These are phyloP conservation scores for Pseudogymnoascus sp. DNA, from an alignment of 2,329 filamentous ascomycete species.

Conservation along the genomic window DNA sequence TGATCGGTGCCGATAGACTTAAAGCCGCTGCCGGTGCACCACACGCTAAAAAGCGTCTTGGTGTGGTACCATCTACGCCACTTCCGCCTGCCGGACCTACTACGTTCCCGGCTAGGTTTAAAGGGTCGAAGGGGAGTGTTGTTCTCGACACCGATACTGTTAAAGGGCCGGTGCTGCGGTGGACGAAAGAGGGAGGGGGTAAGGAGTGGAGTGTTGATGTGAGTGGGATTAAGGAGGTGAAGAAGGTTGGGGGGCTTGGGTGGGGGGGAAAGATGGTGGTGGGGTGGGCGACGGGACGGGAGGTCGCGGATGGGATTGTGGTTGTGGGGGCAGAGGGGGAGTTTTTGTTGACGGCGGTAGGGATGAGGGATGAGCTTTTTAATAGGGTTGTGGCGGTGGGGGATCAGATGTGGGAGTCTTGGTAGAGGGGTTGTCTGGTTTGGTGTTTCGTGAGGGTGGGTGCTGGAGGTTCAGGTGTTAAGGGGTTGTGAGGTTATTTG, in stretches of 20 bases:
- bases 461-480: not conserved
- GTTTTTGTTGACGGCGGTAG: slow-evolving; percentile 61
- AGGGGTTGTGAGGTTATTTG: not conserved
- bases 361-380: slow-evolving; percentile 67
- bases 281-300: slow-evolving; percentile 65
- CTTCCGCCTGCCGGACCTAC: slow-evolving; percentile 54
- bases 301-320: slow-evolving; percentile 62
- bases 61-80: slow-evolving; percentile 48
- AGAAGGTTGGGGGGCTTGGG: slow-evolving; percentile 71
- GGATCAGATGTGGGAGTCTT: slow-evolving; percentile 74
- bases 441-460: not conserved
- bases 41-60: slow-evolving; percentile 61
- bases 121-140: slow-evolving; percentile 62
- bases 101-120: slow-evolving; percentile 64
- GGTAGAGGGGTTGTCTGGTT: slow-evolving; percentile 35
- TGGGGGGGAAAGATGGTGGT: slow-evolving; percentile 82
- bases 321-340: slow-evolving; percentile 50
- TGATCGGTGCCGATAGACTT: slow-evolving; percentile 61
- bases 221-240: slow-evolving; percentile 61
- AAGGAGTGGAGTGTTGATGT: slow-evolving; percentile 61
- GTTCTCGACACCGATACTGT: slow-evolving; percentile 49
- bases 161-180: slow-evolving; percentile 46
- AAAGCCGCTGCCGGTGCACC: slow-evolving; percentile 54
- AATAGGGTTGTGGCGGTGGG: slow-evolving; percentile 71
- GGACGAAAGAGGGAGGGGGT: slow-evolving; percentile 28